Base-by-base conservation (phyloP, 148 eudicot species). In the Cornus florida region DNA sequence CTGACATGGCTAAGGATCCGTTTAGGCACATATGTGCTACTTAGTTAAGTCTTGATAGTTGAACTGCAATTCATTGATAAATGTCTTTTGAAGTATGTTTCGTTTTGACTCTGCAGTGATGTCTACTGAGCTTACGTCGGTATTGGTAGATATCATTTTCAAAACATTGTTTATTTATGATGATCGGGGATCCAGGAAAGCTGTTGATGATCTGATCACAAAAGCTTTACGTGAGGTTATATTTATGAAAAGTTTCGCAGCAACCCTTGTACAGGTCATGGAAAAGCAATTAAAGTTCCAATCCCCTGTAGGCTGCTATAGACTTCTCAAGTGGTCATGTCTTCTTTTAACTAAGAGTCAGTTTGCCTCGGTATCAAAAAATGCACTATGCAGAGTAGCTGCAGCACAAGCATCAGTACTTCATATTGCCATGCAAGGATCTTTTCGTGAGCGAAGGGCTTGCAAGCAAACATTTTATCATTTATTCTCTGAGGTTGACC, bases 321-420 rank as follows among this genome's bases (percentile, higher is more conserved):
- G 97, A 89, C 91, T 96, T 85, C 86, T 93, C 48, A 93, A 89
- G 76, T 96, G 99, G 99, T 96, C 97, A 14, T 87, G 90, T 77
- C 82, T 93, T 75, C 88, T 96, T 46, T 70, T 93, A 78, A 85
- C 84, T 80, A 82, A 86, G 67, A 92, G 99, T 85, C 90, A 93
- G 78, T 96, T 96, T 89, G 70, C 88, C 31, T 90, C 90, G 20
- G 77, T 91, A 57, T 94, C 98, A 71, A 96, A 88, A 83, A 96
- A 87, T 84, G 99, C 97, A 20, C 81, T 93, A 31, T 85, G 90
- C 67, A 92, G 92, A 87, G 91, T 96, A 71, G 86, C 86, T 79
- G 83, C 82, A 22, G 93, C 90, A 9, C 99, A 96, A 81, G 84
- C 97, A 79, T 86, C 89, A 24, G 75, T 93, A 53, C 89, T 96